phyloP scores from a whole-genome alignment of 371 early-diverging fungal species.

The Apophysomyces trapeziformis region DNA sequence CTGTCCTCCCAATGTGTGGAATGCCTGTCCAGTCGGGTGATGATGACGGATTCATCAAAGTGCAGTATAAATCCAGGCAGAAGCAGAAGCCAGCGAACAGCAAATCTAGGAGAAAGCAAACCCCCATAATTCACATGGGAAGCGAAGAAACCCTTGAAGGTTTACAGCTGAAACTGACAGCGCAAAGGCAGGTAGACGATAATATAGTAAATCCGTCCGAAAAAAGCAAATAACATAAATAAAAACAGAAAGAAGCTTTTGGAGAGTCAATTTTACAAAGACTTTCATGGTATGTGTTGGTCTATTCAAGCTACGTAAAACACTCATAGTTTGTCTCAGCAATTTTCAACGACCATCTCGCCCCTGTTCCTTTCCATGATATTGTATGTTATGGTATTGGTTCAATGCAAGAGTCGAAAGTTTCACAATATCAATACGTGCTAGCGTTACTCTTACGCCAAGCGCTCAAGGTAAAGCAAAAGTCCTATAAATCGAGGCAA shows the following conservation, averaged over 20 bases:
- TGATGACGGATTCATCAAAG: constrained; percentile 24
- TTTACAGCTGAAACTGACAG: neutral
- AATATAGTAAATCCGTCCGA: neutral
- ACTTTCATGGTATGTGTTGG: constrained; percentile 25
- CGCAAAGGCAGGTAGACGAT: neutral
- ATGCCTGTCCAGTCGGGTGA: neutral
- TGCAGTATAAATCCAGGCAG: constrained; percentile 23
- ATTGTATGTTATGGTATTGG: constrained; percentile 74
- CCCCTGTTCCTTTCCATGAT: constrained; percentile 28
- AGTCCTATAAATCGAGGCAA: neutral
- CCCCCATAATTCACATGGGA: constrained; percentile 4
- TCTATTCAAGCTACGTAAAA: neutral
- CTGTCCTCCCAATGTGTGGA: neutral
- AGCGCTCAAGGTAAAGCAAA: constrained; percentile 44
- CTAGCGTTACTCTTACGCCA: constrained; percentile 54
- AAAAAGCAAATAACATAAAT: neutral
- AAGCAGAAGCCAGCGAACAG: constrained; percentile 12
- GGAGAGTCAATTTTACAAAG: constrained; percentile 42
- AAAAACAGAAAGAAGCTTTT: constrained; percentile 29
- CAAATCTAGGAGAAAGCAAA: constrained; percentile 5
- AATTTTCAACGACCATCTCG: constrained; percentile 29
- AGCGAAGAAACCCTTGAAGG: neutral
- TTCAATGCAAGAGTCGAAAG: constrained; percentile 58
- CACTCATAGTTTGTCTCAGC: constrained; percentile 16
- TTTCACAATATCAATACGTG: constrained; percentile 65